Percentiles rank a stretch among this genome's conserved stretches.
Evolutionary conservation across 2,329 filamentous ascomycete species (phyloP).

Genomic region (Falciphora oryzae): DNA sequence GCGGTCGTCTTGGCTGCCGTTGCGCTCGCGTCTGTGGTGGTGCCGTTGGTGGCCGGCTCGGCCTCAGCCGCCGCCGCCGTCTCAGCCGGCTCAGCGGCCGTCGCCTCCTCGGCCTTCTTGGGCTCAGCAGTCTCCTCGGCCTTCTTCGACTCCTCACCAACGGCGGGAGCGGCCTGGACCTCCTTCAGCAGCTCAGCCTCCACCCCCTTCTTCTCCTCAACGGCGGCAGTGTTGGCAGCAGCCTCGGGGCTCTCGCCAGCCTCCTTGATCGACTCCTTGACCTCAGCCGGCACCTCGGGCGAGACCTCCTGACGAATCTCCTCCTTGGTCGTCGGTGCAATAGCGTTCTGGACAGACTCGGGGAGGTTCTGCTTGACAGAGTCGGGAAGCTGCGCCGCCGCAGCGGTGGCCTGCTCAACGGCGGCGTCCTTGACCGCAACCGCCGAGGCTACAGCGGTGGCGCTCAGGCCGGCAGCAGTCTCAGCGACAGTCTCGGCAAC

Average conservation of each 20-base stretch:
- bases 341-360: slow-evolving; percentile 41
- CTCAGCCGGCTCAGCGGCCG: slow-evolving; percentile 11
- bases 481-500: slow-evolving; percentile 34
- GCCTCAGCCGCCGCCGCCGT: slow-evolving; percentile 19
- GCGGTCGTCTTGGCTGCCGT: slow-evolving; percentile 9
- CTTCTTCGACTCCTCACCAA: slow-evolving; percentile 24
- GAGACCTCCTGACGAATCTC: slow-evolving; percentile 38
- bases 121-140: slow-evolving; percentile 17
- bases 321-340: slow-evolving; percentile 37
- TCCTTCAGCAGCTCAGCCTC: slow-evolving; percentile 69
- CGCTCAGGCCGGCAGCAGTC: slow-evolving; percentile 31
- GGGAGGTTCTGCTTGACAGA: slow-evolving; percentile 46
- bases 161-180: slow-evolving; percentile 38
- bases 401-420: slow-evolving; percentile 31
- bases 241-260: slow-evolving; percentile 65
- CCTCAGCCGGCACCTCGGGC: slow-evolving; percentile 47
- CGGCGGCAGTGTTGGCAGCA: slow-evolving; percentile 59
- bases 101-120: slow-evolving; percentile 16
- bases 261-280: slow-evolving; percentile 51
- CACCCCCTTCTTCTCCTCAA: slow-evolving; percentile 68
- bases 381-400: slow-evolving; percentile 45
- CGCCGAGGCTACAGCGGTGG: slow-evolving; percentile 22
- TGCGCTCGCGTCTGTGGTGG: slow-evolving; percentile 5
- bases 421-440: slow-evolving; percentile 32
- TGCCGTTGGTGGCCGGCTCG: slow-evolving; percentile 12